Evolutionary conservation across 2,329 filamentous ascomycete genomes (phyloP).

Genomic region (Salinomyces thailandicus): DNA sequence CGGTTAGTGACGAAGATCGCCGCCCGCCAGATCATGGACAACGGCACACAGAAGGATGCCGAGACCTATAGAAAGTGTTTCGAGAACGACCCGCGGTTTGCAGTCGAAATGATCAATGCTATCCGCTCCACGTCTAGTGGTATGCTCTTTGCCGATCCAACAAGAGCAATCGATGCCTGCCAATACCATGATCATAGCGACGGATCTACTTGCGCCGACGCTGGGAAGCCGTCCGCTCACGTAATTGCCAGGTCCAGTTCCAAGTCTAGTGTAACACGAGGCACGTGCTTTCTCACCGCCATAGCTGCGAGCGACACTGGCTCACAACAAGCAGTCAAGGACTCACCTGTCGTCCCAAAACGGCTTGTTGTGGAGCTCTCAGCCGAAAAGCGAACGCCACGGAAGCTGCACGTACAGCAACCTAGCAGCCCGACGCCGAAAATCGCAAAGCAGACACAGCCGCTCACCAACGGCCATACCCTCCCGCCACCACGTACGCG

Average conservation of each 20-base stretch:
- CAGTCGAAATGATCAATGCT: constrained; percentile 43
- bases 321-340: constrained; percentile 15
- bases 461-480: not conserved
- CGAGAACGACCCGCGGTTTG: constrained; percentile 40
- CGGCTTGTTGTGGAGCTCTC: constrained; percentile 9
- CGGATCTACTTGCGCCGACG: constrained; percentile 14
- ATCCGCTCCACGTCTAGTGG: constrained; percentile 41
- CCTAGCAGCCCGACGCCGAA: not conserved
- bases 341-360: constrained; percentile 2
- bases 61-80: constrained; percentile 42
- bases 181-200: constrained; percentile 42
- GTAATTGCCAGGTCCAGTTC: not conserved
- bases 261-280: not conserved
- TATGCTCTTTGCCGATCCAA: constrained; percentile 44
- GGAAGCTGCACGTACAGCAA: constrained; percentile 12
- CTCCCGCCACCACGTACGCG: not conserved
- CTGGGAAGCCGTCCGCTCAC: not conserved
- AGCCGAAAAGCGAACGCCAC: constrained; percentile 14
- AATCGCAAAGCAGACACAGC: not conserved
- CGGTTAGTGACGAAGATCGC: constrained; percentile 43
- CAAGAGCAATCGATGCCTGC: constrained; percentile 33
- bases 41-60: constrained; percentile 39
- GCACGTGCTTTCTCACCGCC: constrained; percentile 1
- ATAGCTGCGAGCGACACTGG: constrained; percentile 4
- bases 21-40: constrained; percentile 49